Evolutionary conservation across 129 eudicot species (phyloP), one percentile per base, ranked within the genome.

Genomic region (Ambrosia artemisiifolia): DNA sequence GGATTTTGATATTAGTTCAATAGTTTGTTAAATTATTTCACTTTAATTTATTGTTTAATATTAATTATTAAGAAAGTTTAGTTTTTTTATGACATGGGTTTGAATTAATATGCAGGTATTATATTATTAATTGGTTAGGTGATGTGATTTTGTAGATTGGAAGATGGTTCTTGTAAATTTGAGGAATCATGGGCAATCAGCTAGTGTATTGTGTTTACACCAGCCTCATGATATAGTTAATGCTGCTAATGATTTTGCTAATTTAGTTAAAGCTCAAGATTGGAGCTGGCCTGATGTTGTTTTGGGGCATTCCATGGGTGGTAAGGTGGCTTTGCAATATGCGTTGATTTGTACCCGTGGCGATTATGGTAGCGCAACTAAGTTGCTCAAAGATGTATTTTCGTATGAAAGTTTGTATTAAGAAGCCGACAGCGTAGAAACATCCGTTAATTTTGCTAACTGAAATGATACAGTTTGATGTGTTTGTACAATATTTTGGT

Each of bases 301-400:
- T 77, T 79, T 94, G 7, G 99, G 99, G 13, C 99, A 94, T 72
- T 94, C 99, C 34, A 80, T 94, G 97, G 99, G 97, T 5, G 97
- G 97, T 30, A 94, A 94, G 77, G 99, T 94, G 67, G 94, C 96
- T 2, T 73, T 94, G 74, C 99, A 94, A 51, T 94, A 84, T 67
- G 96, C 78, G 3, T 74, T 75, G 69, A 90, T 97, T 67, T 88
- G 97, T 80, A 86, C 91, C 46, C 73, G 88, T 67, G 96, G 96
- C 56, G 88, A 82, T 80, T 94, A 84, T 75, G 99, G 99, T 2
- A 72, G 63, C 63, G 64, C 86, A 5, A 85, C 79, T 11, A 77
- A 68, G 70, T 81, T 90, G 76, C 99, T 97, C 6, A 94, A 84
- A 74, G 96, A 90, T 94, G 98, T 94, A 77, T 19, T 65, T 73